Evolutionary conservation across 1,284 basidiomycete genomes (phyloP), one percentile per base, ranked within the genome.

Genomic region (Phylloporus sp.): DNA sequence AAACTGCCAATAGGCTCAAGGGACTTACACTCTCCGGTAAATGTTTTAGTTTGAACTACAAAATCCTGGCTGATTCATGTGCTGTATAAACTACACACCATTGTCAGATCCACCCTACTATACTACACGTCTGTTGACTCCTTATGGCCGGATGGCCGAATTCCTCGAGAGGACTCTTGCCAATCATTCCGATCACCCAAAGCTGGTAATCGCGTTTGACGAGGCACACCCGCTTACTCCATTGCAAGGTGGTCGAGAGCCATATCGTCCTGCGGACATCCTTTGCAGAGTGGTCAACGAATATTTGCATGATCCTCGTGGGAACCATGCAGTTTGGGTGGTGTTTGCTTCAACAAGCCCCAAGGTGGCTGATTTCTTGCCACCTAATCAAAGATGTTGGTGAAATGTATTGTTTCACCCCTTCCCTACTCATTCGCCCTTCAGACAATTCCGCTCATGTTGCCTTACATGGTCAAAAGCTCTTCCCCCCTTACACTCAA

Each of bases 261-360:
- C n/a, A 8, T 28, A 22, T 31, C 46, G 26, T 26, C 46, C 46
- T 1, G 26, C 26, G 26, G 46, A 47, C 6, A 13, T 47, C 18
- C 11, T 47, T 15, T 37, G 34, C 34, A 37, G 34, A 37, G 34
- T 37, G 10, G 15, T 37, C 34, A 37, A 37, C 34, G 34, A 37
- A 15, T 37, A 37, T 15, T 37, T 15, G 8, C 34, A 37, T 37
- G 15, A 8, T 37, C 15, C 34, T 8, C 34, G 15, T 10, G n/a
- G n/a, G n/a, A n/a, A n/a, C n/a, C 34, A 37, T 15, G 34, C 34
- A 37, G 34, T 37, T 2, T 68, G 68, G 68, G 59, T 68, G 0
- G 62, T 58, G 12, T 70, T 70, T 18, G 60, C 66, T 1, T 68
- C 62, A 1, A 68, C 68, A 1, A 66, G 62, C 15, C 60, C 68